Percentiles rank a stretch among this genome's conserved stretches.
These are phyloP conservation scores for Hymenoscyphus repandus DNA, from an alignment of 2,329 filamentous ascomycete species.

Conservation along the genomic window DNA sequence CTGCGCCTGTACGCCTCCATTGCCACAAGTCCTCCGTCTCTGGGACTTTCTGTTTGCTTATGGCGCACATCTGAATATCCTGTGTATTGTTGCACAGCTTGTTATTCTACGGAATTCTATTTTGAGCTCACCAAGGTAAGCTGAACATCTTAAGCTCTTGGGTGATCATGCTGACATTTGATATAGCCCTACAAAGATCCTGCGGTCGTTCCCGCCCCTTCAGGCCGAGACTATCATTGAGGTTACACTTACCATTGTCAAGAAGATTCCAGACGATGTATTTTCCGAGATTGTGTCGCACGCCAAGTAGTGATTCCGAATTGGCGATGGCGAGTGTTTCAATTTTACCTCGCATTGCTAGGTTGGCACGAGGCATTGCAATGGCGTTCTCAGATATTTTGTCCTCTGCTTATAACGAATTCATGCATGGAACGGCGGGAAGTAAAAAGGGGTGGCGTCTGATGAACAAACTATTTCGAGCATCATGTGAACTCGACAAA, in stretches of 20 bases:
- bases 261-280: constrained; percentile 83
- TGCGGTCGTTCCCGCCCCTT: constrained; percentile 81
- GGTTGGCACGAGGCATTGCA: too few species aligned
- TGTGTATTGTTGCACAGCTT: constrained; percentile 94
- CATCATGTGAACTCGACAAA: too few species aligned
- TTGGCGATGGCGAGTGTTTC: background rate
- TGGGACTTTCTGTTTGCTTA: constrained; percentile 99
- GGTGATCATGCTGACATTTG: background rate
- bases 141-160: background rate
- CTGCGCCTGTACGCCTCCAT: constrained; percentile 89
- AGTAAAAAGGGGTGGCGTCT: too few species aligned
- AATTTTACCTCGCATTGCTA: background rate
- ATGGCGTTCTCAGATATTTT: too few species aligned
- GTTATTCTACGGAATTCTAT: constrained; percentile 83
- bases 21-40: constrained; percentile 85
- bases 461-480: too few species aligned
- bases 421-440: too few species aligned
- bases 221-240: constrained; percentile 80
- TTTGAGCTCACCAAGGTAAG: constrained; percentile 75
- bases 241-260: constrained; percentile 78
- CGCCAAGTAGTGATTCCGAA: constrained; percentile 53
- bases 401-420: too few species aligned
- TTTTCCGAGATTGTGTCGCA: constrained; percentile 88
- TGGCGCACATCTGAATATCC: constrained; percentile 86
- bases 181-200: constrained; percentile 78